Percentiles rank a stretch among this genome's conserved stretches.
These are phyloP conservation scores for Colletotrichum lini DNA, from an alignment of 2,329 filamentous ascomycete genomes.

Conservation along the genomic window DNA sequence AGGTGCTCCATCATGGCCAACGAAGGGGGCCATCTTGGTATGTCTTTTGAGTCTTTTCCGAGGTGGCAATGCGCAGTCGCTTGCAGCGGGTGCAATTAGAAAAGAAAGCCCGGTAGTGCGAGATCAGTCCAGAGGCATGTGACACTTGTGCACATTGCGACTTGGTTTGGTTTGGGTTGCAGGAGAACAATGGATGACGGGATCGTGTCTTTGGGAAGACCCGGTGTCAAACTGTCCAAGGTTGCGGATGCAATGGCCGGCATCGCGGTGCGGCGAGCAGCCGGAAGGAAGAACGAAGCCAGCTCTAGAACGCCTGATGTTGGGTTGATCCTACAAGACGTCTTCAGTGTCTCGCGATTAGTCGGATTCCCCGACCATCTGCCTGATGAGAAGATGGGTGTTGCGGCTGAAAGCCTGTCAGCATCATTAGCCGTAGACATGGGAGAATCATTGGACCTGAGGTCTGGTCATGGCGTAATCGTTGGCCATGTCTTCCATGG, in stretches of 20 bases:
- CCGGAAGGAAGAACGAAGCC: background rate
- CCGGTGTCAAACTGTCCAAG: background rate
- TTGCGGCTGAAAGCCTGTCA: background rate
- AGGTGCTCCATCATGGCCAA: slow-evolving; percentile 11
- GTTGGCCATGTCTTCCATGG: background rate
- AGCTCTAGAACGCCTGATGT: background rate
- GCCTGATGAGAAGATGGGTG: background rate
- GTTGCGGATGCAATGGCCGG: slow-evolving; percentile 21
- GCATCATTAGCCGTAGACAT: background rate
- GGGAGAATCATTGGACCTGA: background rate
- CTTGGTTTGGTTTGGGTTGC: background rate
- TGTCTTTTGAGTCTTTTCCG: slow-evolving; percentile 40
- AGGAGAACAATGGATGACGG: slow-evolving; percentile 19
- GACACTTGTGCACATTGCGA: slow-evolving; percentile 19
- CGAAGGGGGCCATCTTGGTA: slow-evolving; percentile 52
- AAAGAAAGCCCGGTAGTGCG: background rate
- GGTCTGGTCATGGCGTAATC: background rate
- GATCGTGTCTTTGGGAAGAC: slow-evolving; percentile 5
- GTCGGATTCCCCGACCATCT: background rate
- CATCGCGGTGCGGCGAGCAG: slow-evolving; percentile 4
- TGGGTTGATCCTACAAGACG: background rate
- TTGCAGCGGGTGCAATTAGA: slow-evolving; percentile 23
- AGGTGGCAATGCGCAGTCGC: slow-evolving; percentile 38
- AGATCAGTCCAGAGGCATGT: background rate
- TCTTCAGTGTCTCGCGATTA: background rate